Conservation (phyloP, 2,329 filamentous ascomycete species). For the Curvularia sp. region DNA sequence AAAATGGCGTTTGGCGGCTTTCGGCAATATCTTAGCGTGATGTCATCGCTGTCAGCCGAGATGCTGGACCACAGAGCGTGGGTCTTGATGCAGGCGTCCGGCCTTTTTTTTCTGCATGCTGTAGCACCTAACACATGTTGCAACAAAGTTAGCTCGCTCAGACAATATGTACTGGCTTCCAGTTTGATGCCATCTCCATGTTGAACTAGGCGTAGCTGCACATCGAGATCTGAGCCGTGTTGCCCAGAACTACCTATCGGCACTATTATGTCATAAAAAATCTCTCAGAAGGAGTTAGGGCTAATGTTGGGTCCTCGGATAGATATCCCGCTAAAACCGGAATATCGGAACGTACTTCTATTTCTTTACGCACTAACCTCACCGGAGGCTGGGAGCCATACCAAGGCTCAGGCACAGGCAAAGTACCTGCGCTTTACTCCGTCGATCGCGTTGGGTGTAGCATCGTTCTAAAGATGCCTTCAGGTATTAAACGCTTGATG, state of each 20-base stretch:
- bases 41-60: conserved; percentile 27
- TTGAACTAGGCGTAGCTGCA: background rate
- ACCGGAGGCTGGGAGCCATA: background rate
- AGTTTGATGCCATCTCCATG: background rate
- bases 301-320: background rate
- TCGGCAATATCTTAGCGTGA: conserved; percentile 24
- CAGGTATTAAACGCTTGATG: background rate
- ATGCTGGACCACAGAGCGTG: conserved; percentile 18
- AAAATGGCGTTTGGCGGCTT: conserved; percentile 24
- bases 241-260: background rate
- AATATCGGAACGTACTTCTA: background rate
- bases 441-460: background rate
- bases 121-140: background rate
- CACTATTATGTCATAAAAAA: conserved; percentile 5
- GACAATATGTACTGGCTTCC: background rate
- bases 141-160: background rate
- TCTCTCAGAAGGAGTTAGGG: background rate
- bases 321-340: background rate
- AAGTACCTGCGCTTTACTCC: background rate
- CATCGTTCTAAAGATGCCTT: background rate
- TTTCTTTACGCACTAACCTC: background rate
- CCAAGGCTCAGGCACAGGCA: background rate
- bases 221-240: background rate
- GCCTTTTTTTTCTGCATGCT: background rate
- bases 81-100: background rate